Evolutionary conservation across 2,329 filamentous ascomycete species (phyloP).

Genomic region (Trichoderma sp.): DNA sequence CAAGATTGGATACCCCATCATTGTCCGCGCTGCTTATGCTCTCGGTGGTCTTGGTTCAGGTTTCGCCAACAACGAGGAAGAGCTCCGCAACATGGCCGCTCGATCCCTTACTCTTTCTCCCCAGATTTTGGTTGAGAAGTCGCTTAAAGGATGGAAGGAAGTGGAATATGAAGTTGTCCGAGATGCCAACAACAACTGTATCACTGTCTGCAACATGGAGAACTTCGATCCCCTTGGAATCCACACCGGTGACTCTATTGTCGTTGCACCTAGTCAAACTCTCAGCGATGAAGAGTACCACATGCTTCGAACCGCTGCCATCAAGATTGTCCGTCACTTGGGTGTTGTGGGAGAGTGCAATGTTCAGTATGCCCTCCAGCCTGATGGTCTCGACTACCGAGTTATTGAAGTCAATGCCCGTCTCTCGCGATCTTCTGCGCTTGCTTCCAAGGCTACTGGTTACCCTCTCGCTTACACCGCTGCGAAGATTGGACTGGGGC

Average conservation of each 20-base stretch:
- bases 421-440: slow-evolving; percentile 93
- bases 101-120: slow-evolving; percentile 90
- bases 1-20: slow-evolving; percentile 92
- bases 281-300: slow-evolving; percentile 98
- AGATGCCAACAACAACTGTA: slow-evolving; percentile 97
- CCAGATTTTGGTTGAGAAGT: slow-evolving; percentile 97
- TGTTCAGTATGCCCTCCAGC: slow-evolving; percentile 95
- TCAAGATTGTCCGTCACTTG: slow-evolving; percentile 97
- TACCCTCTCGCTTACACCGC: slow-evolving; percentile 97
- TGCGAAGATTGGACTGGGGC: slow-evolving; percentile 95
- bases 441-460: slow-evolving; percentile 96
- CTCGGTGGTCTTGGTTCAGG: slow-evolving; percentile 94
- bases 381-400: slow-evolving; percentile 94
- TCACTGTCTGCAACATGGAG: slow-evolving; percentile 81
- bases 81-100: slow-evolving; percentile 90
- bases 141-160: slow-evolving; percentile 99
- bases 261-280: slow-evolving; percentile 95
- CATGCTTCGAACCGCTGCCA: slow-evolving; percentile 96
- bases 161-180: slow-evolving; percentile 98
- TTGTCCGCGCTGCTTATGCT: slow-evolving; percentile 94
- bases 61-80: slow-evolving; percentile 91
- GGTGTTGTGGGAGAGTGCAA: slow-evolving; percentile 99
- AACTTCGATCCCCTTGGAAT: slow-evolving; percentile 98
- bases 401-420: slow-evolving; percentile 99
- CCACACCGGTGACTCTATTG: slow-evolving; percentile 98